Base-by-base conservation (phyloP, 805 yeast genomes). In the Dipodascus geniculatus region DNA sequence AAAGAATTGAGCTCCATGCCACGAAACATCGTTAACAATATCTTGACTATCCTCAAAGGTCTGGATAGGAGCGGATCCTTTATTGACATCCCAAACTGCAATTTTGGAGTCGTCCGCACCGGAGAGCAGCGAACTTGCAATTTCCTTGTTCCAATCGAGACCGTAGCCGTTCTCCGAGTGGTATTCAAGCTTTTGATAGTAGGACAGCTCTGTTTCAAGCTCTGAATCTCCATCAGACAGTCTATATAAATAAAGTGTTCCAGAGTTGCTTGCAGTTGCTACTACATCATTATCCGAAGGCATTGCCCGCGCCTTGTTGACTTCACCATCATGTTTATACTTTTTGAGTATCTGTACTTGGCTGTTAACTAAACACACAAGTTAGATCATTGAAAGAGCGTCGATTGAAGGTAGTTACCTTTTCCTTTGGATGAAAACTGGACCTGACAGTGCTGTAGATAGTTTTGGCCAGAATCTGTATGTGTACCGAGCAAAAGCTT, bases 81-180 rank as follows among this genome's bases (percentile, higher is more conserved):
- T 65, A 23, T 66, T 58, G 8, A 78, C 61, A 58, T 84, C 85
- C 95, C 95, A 87, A 42, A 83, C 63, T 0, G 87, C 87, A 48
- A 87, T 78, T 24, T 77, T 77, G 16, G 76, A 67, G 65, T 87
- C 95, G 56, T 78, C 80, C 2, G 87, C 74, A 1, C 87, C 85
- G 1, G 89, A 74, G 16, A 82, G 69, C 28, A 88, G 73, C 56
- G 67, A 67, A 42, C 76, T 71, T 23, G 57, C 62, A 35, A 57
- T 59, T 22, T 57, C 57, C 19, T 74, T 70, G 53, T 77, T 70
- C 95, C 95, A 87, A 57, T 82, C 82, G 50, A 88, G 67, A 1
- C 83, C 85, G 63, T 74, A 81, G 0, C 95, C 95, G 60, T 83
- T 88, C 53, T 69, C 72, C 11, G 71, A 68, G 68, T 87, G 95